A percentile compares a stretch with the other conserved stretches of the same genome.
Evolutionary conservation across 129 eudicot species (phyloP).

Genomic region (Smallanthus sonchifolius): DNA sequence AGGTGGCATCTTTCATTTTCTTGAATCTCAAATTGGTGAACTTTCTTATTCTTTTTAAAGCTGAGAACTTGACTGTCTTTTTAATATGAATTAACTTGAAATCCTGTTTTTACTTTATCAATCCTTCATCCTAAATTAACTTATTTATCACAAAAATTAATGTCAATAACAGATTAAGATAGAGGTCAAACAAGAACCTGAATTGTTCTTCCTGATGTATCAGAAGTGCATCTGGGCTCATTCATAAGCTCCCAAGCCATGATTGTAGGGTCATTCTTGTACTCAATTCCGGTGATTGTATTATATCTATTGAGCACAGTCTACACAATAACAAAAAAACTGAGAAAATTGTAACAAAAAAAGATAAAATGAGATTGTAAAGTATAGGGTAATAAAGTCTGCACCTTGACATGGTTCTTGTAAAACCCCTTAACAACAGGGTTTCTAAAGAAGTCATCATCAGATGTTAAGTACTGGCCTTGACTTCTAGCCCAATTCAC

Average conservation of each 20-base stretch:
- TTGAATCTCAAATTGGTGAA: slow-evolving; percentile 16
- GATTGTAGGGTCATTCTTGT: slow-evolving; percentile 93
- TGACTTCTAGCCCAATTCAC: slow-evolving; percentile 93
- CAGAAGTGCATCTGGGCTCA: slow-evolving; percentile 97
- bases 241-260: slow-evolving; percentile 99
- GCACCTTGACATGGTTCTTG: slow-evolving; percentile 86
- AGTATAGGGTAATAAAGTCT: neutral
- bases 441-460: slow-evolving; percentile 84
- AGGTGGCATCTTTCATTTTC: slow-evolving; percentile 15
- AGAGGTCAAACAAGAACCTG: slow-evolving; percentile 49
- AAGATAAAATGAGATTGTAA: neutral
- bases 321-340: slow-evolving; percentile 37
- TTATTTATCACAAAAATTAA: neutral
- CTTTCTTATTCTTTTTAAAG: neutral
- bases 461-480: slow-evolving; percentile 74
- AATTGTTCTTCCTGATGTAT: slow-evolving; percentile 84
- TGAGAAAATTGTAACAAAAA: neutral
- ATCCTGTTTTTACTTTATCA: neutral
- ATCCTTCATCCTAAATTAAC: neutral
- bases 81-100: slow-evolving; percentile 5
- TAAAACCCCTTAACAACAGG: slow-evolving; percentile 71
- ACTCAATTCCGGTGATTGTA: slow-evolving; percentile 65
- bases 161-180: neutral
- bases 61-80: neutral
- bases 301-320: slow-evolving; percentile 77